These are phyloP conservation scores for Trypanosoma lewisi DNA, from an alignment of 208 protist species.

Conservation along the genomic window DNA sequence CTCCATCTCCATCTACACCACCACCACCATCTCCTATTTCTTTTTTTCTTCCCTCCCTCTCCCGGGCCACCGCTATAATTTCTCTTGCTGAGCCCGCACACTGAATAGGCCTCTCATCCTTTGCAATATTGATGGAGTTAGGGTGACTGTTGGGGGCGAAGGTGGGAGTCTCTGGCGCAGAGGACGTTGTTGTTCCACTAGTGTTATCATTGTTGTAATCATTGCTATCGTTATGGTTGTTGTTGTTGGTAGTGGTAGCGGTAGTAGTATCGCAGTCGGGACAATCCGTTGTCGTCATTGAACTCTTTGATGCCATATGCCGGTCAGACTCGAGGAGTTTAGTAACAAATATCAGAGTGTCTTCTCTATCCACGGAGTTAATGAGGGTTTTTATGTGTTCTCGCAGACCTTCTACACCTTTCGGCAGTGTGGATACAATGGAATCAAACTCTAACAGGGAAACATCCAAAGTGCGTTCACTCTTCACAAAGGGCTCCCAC, in stretches of 20 bases:
- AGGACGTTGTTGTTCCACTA: no score
- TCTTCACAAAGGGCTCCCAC: neutral
- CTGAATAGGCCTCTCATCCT: no score
- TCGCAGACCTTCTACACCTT: constrained; percentile 34
- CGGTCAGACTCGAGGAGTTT: constrained; percentile 33
- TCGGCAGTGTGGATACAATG: neutral
- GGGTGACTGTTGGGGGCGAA: no score
- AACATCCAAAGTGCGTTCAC: neutral
- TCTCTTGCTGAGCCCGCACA: no score
- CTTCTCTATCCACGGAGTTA: constrained; percentile 46
- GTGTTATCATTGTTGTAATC: no score
- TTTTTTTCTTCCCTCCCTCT: no score
- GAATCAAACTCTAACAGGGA: constrained; percentile 7
- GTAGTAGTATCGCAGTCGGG: neutral
- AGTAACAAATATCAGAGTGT: constrained; percentile 46
- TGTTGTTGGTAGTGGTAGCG: no score
- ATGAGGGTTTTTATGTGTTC: constrained; percentile 67
- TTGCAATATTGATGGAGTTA: no score
- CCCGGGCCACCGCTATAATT: no score
- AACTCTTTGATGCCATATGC: neutral
- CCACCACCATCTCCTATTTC: neutral
- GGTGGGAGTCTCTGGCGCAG: no score
- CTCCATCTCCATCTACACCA: neutral
- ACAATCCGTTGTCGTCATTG: neutral
- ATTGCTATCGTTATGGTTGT: no score